These are phyloP conservation scores for Hypoxylon lenormandii DNA, from an alignment of 495 filamentous ascomycete genomes.

Conservation along the genomic window DNA sequence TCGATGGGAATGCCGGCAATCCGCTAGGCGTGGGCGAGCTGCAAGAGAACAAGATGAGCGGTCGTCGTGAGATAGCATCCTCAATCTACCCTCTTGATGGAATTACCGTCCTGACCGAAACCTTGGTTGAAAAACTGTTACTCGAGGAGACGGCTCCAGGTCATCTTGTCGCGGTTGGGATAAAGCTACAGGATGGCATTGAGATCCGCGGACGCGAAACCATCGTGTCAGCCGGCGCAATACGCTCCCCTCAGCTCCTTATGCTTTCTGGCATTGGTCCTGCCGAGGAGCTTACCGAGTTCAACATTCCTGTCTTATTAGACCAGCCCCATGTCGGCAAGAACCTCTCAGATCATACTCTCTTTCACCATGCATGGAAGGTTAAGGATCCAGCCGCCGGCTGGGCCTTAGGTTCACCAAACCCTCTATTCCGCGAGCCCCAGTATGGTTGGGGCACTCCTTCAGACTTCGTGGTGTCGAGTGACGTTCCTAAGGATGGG, in stretches of 20 bases:
- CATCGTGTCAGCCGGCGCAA: slow-evolving; percentile 64
- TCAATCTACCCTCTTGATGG: slow-evolving; percentile 48
- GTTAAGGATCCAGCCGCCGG: slow-evolving; percentile 51
- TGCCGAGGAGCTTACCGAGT: slow-evolving; percentile 55
- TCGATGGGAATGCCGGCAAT: slow-evolving; percentile 49
- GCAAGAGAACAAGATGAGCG: slow-evolving; percentile 53
- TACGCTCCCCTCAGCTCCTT: slow-evolving; percentile 66
- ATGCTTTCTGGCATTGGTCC: slow-evolving; percentile 70
- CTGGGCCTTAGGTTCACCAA: slow-evolving; percentile 43
- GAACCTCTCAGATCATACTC: slow-evolving; percentile 50
- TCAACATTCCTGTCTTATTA: slow-evolving; percentile 59
- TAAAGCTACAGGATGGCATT: slow-evolving; percentile 41
- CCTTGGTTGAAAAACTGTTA: slow-evolving; percentile 43
- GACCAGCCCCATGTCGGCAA: slow-evolving; percentile 64
- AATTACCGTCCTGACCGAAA: slow-evolving; percentile 48
- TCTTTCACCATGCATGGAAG: slow-evolving; percentile 52
- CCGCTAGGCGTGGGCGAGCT: slow-evolving; percentile 49
- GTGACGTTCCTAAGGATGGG: slow-evolving; percentile 36
- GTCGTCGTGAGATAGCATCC: slow-evolving; percentile 51
- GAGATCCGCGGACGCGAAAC: slow-evolving; percentile 53
- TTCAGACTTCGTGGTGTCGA: slow-evolving; percentile 47
- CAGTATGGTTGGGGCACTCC: slow-evolving; percentile 51
- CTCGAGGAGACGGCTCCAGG: slow-evolving; percentile 17
- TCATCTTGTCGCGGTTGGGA: slow-evolving; percentile 33
- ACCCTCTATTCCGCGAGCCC: slow-evolving; percentile 47